These are phyloP conservation scores for Apophysomyces variabilis DNA, from an alignment of 371 early-diverging fungal species.

Conservation along the genomic window DNA sequence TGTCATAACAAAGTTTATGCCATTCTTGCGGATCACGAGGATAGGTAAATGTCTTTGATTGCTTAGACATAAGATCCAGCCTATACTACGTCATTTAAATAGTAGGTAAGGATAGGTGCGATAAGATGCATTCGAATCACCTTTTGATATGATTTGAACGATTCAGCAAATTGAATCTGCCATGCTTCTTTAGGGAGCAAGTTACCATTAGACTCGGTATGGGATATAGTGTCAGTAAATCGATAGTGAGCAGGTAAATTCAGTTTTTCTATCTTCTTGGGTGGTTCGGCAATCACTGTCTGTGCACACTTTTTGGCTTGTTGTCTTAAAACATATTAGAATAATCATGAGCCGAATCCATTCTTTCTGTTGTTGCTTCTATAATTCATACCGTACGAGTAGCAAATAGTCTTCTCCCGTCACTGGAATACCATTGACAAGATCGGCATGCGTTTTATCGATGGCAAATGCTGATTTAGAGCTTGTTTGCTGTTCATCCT, in stretches of 20 bases:
- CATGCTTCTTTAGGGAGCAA: conserved; percentile 29
- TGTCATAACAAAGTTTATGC: conserved; percentile 19
- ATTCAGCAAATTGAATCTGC: conserved; percentile 29
- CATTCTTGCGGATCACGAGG: conserved; percentile 12
- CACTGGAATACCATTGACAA: conserved; percentile 48
- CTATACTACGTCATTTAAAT: neutral
- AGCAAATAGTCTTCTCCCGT: conserved; percentile 55
- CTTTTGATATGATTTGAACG: conserved; percentile 35
- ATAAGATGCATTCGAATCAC: conserved; percentile 12
- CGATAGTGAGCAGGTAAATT: conserved; percentile 36
- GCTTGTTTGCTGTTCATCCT: conserved; percentile 14
- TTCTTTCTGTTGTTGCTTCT: neutral
- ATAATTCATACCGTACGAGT: conserved; percentile 41
- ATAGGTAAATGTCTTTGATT: neutral
- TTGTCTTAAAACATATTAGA: conserved; percentile 20
- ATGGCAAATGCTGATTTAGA: conserved; percentile 34
- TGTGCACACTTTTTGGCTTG: conserved; percentile 39
- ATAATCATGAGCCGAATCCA: neutral
- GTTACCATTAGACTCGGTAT: neutral
- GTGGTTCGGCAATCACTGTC: conserved; percentile 36
- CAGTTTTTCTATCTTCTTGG: conserved; percentile 23
- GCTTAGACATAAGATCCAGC: neutral
- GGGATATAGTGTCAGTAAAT: conserved; percentile 17
- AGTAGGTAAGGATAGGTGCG: neutral
- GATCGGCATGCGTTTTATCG: conserved; percentile 29